phyloP scores from a whole-genome alignment of 2,329 filamentous ascomycete species.

The Colletotrichum sansevieriae region DNA sequence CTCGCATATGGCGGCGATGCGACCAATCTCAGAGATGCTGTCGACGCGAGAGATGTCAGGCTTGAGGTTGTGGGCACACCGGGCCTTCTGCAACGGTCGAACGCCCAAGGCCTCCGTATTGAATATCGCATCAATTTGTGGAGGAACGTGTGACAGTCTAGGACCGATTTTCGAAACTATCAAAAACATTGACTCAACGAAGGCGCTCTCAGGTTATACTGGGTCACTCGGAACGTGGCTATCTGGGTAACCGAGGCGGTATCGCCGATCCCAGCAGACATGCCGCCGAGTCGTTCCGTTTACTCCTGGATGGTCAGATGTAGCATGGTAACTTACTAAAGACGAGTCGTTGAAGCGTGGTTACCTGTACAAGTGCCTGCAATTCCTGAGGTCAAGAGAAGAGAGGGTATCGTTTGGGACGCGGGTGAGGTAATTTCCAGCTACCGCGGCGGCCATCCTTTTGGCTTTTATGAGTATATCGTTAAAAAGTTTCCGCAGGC shows the following conservation, averaged over 20 bases:
- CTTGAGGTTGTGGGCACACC: slow-evolving; percentile 72
- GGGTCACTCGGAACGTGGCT: neutral
- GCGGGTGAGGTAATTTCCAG: no score
- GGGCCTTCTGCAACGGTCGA: slow-evolving; percentile 69
- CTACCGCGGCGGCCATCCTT: neutral
- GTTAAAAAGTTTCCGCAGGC: neutral
- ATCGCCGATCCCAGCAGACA: neutral
- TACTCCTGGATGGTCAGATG: neutral
- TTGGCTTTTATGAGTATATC: neutral
- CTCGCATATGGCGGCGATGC: slow-evolving; percentile 74
- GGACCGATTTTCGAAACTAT: no score
- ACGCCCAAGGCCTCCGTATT: slow-evolving; percentile 8
- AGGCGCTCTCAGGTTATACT: neutral
- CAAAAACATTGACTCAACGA: no score
- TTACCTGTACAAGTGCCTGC: no score
- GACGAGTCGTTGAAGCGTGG: neutral
- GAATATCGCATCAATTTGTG: neutral
- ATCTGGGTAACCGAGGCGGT: neutral
- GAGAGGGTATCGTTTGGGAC: neutral
- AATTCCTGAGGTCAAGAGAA: neutral
- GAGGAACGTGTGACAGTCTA: no score
- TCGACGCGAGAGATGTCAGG: slow-evolving; percentile 75
- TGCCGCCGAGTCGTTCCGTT: neutral
- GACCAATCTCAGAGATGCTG: slow-evolving; percentile 72
- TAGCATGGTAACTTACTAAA: neutral